phyloP scores from a whole-genome alignment of 2,329 filamentous ascomycete genomes.

The Cadophora sp. region DNA sequence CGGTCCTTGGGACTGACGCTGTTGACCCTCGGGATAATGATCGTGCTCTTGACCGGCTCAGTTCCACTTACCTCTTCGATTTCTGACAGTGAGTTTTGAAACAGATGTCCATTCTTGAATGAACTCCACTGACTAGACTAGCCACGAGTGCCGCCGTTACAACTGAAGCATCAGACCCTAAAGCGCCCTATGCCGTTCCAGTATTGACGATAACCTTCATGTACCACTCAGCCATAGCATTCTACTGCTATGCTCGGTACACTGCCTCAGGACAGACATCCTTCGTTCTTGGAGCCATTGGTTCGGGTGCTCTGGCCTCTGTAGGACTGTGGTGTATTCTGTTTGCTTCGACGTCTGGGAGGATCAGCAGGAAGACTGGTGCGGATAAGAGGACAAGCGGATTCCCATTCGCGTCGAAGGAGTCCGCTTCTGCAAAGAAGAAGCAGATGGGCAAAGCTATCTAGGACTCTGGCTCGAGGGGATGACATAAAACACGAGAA shows the following conservation, averaged over 20 bases:
- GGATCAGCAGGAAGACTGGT: conserved; percentile 67
- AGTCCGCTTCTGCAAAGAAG: conserved; percentile 46
- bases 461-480: conserved; percentile 4
- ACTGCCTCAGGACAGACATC: conserved; percentile 54
- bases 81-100: conserved; percentile 37
- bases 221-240: conserved; percentile 62
- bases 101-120: not conserved
- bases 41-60: conserved; percentile 66
- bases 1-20: conserved; percentile 65
- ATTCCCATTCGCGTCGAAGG: conserved; percentile 68
- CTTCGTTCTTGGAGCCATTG: conserved; percentile 59
- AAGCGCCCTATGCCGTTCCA: conserved; percentile 63
- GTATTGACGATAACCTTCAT: conserved; percentile 62
- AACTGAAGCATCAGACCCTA: conserved; percentile 52
- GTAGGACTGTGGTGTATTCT: conserved; percentile 64
- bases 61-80: conserved; percentile 60
- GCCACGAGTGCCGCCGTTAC: conserved; percentile 46
- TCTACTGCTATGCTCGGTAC: conserved; percentile 67
- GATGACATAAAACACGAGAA: not conserved
- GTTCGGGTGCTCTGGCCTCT: conserved; percentile 55
- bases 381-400: conserved; percentile 71
- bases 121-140: conserved; percentile 27
- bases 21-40: conserved; percentile 61
- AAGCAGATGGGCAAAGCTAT: conserved; percentile 36
- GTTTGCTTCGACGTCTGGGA: conserved; percentile 57